These are phyloP conservation scores for Senecio squalidus DNA, from an alignment of 140 eudicot species.

Conservation along the genomic window DNA sequence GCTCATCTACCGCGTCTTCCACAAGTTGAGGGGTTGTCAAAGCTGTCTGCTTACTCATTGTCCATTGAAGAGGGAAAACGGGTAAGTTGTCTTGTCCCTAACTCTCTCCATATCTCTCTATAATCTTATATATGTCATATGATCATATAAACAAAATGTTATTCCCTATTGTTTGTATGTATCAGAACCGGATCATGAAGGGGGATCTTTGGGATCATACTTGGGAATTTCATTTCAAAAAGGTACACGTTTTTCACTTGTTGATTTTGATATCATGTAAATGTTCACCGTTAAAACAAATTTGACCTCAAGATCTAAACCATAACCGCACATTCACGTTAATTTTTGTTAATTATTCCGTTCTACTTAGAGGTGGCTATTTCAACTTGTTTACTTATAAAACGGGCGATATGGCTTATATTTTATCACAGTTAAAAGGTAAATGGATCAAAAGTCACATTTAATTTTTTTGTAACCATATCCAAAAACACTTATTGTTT, in stretches of 20 bases:
- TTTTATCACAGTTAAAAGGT: too few relatives aligned
- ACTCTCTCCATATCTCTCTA: neutral
- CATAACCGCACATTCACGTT: neutral
- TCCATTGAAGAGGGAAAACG: slow-evolving; percentile 64
- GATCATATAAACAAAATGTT: neutral
- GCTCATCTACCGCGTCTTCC: slow-evolving; percentile 79
- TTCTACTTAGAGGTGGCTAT: too few relatives aligned
- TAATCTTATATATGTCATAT: neutral
- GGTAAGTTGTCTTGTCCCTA: slow-evolving; percentile 30
- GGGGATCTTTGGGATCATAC: slow-evolving; percentile 87
- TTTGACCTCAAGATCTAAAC: neutral
- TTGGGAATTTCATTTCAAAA: slow-evolving; percentile 74
- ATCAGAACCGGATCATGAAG: slow-evolving; percentile 58
- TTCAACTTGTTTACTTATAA: too few relatives aligned
- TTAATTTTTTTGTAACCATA: too few relatives aligned
- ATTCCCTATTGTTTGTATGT: neutral
- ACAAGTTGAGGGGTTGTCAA: slow-evolving; percentile 46
- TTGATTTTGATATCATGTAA: neutral
- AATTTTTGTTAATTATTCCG: neutral
- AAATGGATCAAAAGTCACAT: too few relatives aligned
- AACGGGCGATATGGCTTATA: too few relatives aligned
- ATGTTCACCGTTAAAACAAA: neutral
- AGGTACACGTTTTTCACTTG: slow-evolving; percentile 30
- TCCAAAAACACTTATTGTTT: too few relatives aligned
- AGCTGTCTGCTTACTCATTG: slow-evolving; percentile 52